A percentile compares a stretch with the other conserved stretches of the same genome.
These are phyloP conservation scores for Ophiostoma sp. DNA, from an alignment of 2,329 filamentous ascomycete species.

Conservation along the genomic window DNA sequence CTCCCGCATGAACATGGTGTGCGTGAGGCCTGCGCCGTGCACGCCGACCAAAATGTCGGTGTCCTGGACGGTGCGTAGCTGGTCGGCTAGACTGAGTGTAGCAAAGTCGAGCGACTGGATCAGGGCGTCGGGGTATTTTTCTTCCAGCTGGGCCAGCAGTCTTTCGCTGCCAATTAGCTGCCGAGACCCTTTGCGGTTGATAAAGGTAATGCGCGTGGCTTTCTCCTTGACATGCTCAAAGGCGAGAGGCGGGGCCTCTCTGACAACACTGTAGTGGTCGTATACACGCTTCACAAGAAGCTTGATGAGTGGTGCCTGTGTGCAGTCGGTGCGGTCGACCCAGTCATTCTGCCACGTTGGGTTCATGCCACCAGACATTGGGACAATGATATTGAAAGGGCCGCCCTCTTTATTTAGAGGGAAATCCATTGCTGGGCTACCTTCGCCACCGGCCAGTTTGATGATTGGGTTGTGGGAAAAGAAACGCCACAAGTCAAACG, in stretches of 20 bases:
- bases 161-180: constrained; percentile 31
- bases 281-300: constrained; percentile 35
- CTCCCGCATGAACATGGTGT: constrained; percentile 38
- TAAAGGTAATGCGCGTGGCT: constrained; percentile 34
- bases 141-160: constrained; percentile 29
- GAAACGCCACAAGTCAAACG: constrained; percentile 37
- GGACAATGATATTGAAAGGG: constrained; percentile 35
- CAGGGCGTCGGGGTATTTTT: not conserved
- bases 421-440: not conserved
- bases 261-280: constrained; percentile 28
- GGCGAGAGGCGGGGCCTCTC: not conserved
- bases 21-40: constrained; percentile 42
- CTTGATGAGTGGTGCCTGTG: constrained; percentile 31
- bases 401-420: not conserved
- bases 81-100: constrained; percentile 36
- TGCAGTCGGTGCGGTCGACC: constrained; percentile 32
- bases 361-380: constrained; percentile 39
- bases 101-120: constrained; percentile 36
- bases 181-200: constrained; percentile 35
- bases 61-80: constrained; percentile 34
- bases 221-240: constrained; percentile 16
- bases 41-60: constrained; percentile 42
- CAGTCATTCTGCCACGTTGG: constrained; percentile 42
- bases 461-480: constrained; percentile 33
- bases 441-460: constrained; percentile 30